Conservation (phyloP, 2,329 filamentous ascomycete species). For the Didymella pinodella region DNA sequence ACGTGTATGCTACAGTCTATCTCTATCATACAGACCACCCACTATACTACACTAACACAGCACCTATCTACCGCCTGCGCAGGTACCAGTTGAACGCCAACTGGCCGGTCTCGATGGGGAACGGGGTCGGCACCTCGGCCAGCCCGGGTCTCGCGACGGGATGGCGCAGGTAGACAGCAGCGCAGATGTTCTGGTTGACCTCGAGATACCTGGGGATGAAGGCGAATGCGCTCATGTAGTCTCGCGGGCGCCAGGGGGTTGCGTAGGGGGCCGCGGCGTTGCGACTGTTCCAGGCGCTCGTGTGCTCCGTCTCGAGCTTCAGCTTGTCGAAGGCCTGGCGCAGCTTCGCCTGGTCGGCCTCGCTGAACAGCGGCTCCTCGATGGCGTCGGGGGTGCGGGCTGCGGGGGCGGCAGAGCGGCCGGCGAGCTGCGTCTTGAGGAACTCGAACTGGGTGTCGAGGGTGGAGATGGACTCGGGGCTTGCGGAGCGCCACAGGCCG, state of each 20-base stretch:
- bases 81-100: slow-evolving; percentile 95
- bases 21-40: not conserved
- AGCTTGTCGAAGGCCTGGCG: slow-evolving; percentile 64
- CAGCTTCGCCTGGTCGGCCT: slow-evolving; percentile 66
- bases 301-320: slow-evolving; percentile 80
- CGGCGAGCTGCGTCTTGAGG: slow-evolving; percentile 40
- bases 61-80: slow-evolving; percentile 70
- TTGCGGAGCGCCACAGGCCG: slow-evolving; percentile 57
- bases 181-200: slow-evolving; percentile 96
- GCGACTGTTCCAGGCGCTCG: slow-evolving; percentile 62
- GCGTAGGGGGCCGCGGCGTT: slow-evolving; percentile 73
- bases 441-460: slow-evolving; percentile 58
- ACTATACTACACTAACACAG: not conserved
- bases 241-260: slow-evolving; percentile 87
- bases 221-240: slow-evolving; percentile 89
- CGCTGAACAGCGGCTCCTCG: slow-evolving; percentile 37
- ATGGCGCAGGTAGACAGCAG: slow-evolving; percentile 92
- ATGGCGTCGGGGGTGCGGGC: not conserved
- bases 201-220: slow-evolving; percentile 96
- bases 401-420: slow-evolving; percentile 10
- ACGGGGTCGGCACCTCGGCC: slow-evolving; percentile 81
- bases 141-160: slow-evolving; percentile 84
- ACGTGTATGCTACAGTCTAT: slow-evolving; percentile 1
- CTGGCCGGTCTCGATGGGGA: slow-evolving; percentile 72
- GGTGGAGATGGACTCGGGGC: slow-evolving; percentile 56